These are phyloP conservation scores for Kalmusia sp. DNA, from an alignment of 2,329 filamentous ascomycete genomes.

Conservation along the genomic window DNA sequence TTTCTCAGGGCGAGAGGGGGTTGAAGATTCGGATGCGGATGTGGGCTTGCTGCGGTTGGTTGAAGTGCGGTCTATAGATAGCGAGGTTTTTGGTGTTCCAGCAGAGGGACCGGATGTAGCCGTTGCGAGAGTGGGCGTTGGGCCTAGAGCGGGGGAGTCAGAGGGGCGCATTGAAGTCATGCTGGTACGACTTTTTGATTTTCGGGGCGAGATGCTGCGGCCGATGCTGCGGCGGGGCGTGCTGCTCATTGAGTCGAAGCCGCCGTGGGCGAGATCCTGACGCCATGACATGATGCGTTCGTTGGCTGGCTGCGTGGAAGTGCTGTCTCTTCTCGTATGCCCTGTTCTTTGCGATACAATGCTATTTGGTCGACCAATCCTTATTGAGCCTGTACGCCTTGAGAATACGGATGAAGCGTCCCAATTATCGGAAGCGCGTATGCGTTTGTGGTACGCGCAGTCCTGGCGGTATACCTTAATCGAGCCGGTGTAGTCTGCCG, in stretches of 20 bases:
- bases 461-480: constrained; percentile 98
- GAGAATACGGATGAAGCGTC: constrained; percentile 81
- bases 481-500: constrained; percentile 83
- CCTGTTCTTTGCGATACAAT: constrained; percentile 62
- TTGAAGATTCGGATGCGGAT: not conserved
- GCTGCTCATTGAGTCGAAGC: not conserved
- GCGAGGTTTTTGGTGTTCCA: not conserved
- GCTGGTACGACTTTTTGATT: not conserved
- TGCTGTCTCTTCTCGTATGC: constrained; percentile 54
- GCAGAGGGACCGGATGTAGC: not conserved
- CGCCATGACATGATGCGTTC: constrained; percentile 54
- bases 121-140: not conserved
- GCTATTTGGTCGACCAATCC: constrained; percentile 56
- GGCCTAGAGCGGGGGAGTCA: not conserved
- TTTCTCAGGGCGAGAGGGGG: not conserved
- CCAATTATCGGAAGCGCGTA: constrained; percentile 69
- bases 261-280: not conserved
- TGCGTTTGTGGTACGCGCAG: constrained; percentile 81
- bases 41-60: not conserved
- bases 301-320: constrained; percentile 59
- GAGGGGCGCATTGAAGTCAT: not conserved
- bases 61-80: not conserved
- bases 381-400: constrained; percentile 66
- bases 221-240: constrained; percentile 1
- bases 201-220: constrained; percentile 1